Percentiles rank a stretch among this genome's conserved stretches.
Conservation (phyloP, 352 stramenopile species). For the Thalassiosira allenii region DNA sequence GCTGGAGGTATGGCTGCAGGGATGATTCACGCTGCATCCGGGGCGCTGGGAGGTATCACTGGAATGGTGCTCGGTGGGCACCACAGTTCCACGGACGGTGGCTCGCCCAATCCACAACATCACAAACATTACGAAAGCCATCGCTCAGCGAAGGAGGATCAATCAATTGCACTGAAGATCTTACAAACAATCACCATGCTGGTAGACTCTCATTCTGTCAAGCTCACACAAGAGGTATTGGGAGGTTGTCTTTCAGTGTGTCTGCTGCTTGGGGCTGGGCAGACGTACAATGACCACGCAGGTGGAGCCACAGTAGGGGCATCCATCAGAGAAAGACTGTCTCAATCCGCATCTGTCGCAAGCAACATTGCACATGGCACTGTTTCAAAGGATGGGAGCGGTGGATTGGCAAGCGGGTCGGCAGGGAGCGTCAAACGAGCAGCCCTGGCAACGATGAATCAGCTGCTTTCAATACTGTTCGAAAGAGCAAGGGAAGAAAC, state of each 20-base stretch:
- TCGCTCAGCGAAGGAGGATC: slow-evolving; percentile 64
- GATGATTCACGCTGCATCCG: slow-evolving; percentile 47
- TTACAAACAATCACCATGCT: slow-evolving; percentile 83
- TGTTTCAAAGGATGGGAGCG: slow-evolving; percentile 29
- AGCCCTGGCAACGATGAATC: slow-evolving; percentile 64
- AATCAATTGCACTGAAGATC: slow-evolving; percentile 66
- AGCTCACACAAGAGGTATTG: slow-evolving; percentile 75
- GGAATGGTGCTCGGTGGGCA: slow-evolving; percentile 55
- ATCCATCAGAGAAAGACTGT: slow-evolving; percentile 41
- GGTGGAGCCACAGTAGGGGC: slow-evolving; percentile 22
- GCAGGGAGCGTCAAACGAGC: slow-evolving; percentile 55
- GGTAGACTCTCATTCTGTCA: slow-evolving; percentile 72
- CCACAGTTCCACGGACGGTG: slow-evolving; percentile 10
- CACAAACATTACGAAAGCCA: slow-evolving; percentile 45
- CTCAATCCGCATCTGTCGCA: slow-evolving; percentile 26
- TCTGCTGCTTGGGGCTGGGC: slow-evolving; percentile 55
- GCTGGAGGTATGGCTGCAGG: slow-evolving; percentile 46
- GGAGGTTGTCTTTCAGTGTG: slow-evolving; percentile 52
- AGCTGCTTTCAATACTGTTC: slow-evolving; percentile 63
- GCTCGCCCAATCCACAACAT: slow-evolving; percentile 18
- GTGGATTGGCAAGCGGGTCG: background rate
- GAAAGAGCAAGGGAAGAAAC: slow-evolving; percentile 57
- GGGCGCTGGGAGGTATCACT: slow-evolving; percentile 49
- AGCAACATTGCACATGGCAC: slow-evolving; percentile 15
- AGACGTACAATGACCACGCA: slow-evolving; percentile 19